A percentile compares a stretch with the other conserved stretches of the same genome.
These are phyloP conservation scores for Micractinium sp. DNA, from an alignment of 139 green algal species.

Conservation along the genomic window DNA sequence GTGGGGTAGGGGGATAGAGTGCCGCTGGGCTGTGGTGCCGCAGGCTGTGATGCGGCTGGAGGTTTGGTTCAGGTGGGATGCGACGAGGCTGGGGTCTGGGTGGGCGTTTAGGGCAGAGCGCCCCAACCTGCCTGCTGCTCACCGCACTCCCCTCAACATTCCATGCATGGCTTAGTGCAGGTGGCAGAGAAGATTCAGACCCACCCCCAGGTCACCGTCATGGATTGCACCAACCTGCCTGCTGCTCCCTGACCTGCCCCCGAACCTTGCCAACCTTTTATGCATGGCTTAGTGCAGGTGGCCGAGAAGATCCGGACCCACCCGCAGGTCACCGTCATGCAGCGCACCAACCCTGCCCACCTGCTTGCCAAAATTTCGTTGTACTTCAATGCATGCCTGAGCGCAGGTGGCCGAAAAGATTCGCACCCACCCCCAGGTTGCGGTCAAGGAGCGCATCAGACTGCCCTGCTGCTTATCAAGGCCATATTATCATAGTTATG, in stretches of 20 bases:
- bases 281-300: constrained; percentile 67
- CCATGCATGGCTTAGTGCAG: constrained; percentile 42
- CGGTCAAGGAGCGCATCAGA: constrained; percentile 94
- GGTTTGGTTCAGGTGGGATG: too few relatives aligned
- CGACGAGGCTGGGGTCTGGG: too few relatives aligned
- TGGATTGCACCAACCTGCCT: too few relatives aligned
- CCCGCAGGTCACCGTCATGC: constrained; percentile 84
- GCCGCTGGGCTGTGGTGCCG: too few relatives aligned
- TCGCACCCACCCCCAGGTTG: constrained; percentile 77
- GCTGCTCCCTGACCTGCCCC: too few relatives aligned
- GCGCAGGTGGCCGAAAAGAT: constrained; percentile 88
- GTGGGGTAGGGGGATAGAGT: too few relatives aligned
- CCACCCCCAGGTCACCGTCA: constrained; percentile 82
- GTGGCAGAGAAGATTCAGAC: constrained; percentile 86
- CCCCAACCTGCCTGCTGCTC: too few relatives aligned
- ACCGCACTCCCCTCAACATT: background rate
- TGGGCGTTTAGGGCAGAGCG: too few relatives aligned
- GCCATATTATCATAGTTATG: too few relatives aligned
- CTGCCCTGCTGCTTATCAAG: constrained; percentile 48
- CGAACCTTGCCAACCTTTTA: too few relatives aligned
- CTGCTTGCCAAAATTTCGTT: too few relatives aligned
- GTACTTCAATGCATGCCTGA: background rate
- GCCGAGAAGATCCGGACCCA: constrained; percentile 86
- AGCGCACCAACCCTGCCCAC: constrained; percentile 83
- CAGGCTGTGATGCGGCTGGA: too few relatives aligned